Evolutionary conservation across 192 early-diverging fungal species (phyloP).

Genomic region (Umbelopsis vinacea): DNA sequence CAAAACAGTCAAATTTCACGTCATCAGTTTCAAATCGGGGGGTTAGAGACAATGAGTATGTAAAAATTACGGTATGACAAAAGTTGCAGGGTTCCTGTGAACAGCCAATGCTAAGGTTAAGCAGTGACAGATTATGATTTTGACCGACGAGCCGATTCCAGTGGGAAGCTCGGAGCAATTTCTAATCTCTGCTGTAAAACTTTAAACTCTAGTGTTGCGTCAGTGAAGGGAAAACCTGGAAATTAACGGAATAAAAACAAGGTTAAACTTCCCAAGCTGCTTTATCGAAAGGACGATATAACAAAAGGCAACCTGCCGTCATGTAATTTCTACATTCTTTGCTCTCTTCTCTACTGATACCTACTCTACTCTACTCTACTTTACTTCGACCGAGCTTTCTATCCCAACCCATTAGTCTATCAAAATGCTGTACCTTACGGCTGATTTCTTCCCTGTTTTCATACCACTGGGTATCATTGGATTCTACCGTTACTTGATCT

Average conservation of each 20-base stretch:
- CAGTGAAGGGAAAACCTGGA: not conserved
- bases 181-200: not conserved
- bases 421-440: slow-evolving; percentile 61
- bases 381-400: not conserved
- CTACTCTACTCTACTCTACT: not conserved
- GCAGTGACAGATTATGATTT: not conserved
- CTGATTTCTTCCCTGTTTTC: slow-evolving; percentile 57
- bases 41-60: not conserved
- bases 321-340: not conserved
- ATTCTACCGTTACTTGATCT: slow-evolving; percentile 64
- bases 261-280: not conserved
- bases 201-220: not conserved
- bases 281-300: too few relatives aligned
- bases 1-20: too few relatives aligned
- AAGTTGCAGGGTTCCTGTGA: slow-evolving; percentile 4
- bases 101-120: not conserved
- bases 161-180: not conserved
- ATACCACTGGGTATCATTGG: slow-evolving; percentile 63
- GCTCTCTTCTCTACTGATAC: not conserved
- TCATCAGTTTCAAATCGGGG: too few relatives aligned
- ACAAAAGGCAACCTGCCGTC: too few relatives aligned
- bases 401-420: not conserved
- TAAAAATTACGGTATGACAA: not conserved
- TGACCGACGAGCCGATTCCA: not conserved
- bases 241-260: slow-evolving; percentile 18